These are phyloP conservation scores for Sporisorium exsertum DNA, from an alignment of 1,284 basidiomycete genomes.

Conservation along the genomic window DNA sequence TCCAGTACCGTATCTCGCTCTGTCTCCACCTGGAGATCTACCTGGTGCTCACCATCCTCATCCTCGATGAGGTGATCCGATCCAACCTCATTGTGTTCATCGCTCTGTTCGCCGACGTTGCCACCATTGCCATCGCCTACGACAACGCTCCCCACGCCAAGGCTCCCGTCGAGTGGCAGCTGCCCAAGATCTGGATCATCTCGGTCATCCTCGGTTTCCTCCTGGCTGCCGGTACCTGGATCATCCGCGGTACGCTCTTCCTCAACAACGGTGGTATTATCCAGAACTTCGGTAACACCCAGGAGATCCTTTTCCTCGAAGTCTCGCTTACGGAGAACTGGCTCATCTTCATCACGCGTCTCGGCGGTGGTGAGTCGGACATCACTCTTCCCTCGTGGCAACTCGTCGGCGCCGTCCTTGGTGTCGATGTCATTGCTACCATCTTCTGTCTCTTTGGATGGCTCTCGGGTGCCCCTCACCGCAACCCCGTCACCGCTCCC, in stretches of 20 bases:
- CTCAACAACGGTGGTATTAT: slow-evolving; percentile 72
- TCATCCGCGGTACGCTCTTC: slow-evolving; percentile 73
- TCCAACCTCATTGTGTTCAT: slow-evolving; percentile 75
- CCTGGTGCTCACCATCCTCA: slow-evolving; percentile 73
- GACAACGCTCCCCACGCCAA: slow-evolving; percentile 73
- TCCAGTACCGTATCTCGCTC: slow-evolving; percentile 70
- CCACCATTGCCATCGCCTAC: slow-evolving; percentile 74
- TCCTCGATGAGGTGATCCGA: slow-evolving; percentile 74
- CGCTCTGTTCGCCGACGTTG: slow-evolving; percentile 74
- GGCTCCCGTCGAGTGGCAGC: slow-evolving; percentile 74
- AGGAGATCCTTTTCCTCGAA: slow-evolving; percentile 74
- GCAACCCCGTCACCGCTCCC: slow-evolving; percentile 69
- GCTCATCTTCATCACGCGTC: slow-evolving; percentile 73
- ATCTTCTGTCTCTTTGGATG: slow-evolving; percentile 74
- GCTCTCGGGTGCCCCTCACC: slow-evolving; percentile 72
- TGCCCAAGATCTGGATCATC: slow-evolving; percentile 75
- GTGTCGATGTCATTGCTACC: slow-evolving; percentile 73
- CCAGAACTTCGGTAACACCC: slow-evolving; percentile 73
- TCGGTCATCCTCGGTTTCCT: slow-evolving; percentile 71
- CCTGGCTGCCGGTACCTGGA: slow-evolving; percentile 74
- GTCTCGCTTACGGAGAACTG: slow-evolving; percentile 75
- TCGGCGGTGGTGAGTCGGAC: slow-evolving; percentile 68
- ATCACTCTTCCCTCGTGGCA: slow-evolving; percentile 72
- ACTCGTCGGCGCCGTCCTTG: slow-evolving; percentile 72
- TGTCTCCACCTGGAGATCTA: slow-evolving; percentile 75